These are phyloP conservation scores for Pneumocystis carinii DNA, from an alignment of 1,139 yeast species.

Conservation along the genomic window DNA sequence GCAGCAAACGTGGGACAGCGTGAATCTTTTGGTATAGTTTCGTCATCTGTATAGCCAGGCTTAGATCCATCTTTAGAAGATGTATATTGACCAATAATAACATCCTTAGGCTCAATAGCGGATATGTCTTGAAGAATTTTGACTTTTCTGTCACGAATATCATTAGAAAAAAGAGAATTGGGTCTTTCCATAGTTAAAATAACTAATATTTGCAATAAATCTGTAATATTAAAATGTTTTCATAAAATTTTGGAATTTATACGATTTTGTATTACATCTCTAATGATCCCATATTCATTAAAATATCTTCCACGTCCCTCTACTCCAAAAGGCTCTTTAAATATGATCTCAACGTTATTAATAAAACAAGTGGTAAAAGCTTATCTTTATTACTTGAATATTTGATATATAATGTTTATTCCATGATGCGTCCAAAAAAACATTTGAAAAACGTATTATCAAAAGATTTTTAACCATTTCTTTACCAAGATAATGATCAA, in stretches of 20 bases:
- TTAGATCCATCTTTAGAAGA: conserved; percentile 72
- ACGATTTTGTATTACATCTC: conserved; percentile 96
- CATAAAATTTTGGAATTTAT: neutral
- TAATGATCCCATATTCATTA: conserved; percentile 83
- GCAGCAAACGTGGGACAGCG: conserved; percentile 92
- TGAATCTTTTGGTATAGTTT: conserved; percentile 68
- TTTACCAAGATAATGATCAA: conserved; percentile 93
- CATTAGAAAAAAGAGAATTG: conserved; percentile 73
- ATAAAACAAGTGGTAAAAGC: neutral
- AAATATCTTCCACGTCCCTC: conserved; percentile 99
- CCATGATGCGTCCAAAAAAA: conserved; percentile 75
- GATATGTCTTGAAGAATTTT: conserved; percentile 73
- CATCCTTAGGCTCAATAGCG: conserved; percentile 48
- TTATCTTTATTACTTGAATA: conserved; percentile 35
- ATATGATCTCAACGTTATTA: conserved; percentile 34
- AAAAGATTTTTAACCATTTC: conserved; percentile 92
- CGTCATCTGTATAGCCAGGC: conserved; percentile 86
- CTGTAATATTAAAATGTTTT: neutral
- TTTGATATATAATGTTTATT: conserved; percentile 60
- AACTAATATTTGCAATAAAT: conserved; percentile 80
- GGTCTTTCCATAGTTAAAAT: conserved; percentile 94
- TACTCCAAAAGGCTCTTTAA: conserved; percentile 94
- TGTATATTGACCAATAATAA: conserved; percentile 76
- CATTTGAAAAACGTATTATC: conserved; percentile 80
- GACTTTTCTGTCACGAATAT: conserved; percentile 91